Evolutionary conservation across 345 rosid genomes (phyloP), one percentile per base, ranked within the genome.

Genomic region (Salix dunnii): DNA sequence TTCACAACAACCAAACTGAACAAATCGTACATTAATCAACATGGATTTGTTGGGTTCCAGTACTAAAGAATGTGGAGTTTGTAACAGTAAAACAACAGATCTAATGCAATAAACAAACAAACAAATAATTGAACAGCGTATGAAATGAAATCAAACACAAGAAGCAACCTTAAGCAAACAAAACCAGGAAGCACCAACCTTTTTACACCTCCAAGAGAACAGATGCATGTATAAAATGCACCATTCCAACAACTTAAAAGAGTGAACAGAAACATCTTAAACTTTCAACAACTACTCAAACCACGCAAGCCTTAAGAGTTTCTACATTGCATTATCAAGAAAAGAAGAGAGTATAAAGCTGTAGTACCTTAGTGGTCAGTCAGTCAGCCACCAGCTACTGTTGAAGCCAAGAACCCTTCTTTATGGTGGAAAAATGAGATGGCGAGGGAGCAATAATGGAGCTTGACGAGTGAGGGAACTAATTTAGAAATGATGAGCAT

Each of bases 271-370:
- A 11, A 40, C 7, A 35, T 7, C 21, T 36, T 61, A 62, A 48
- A 38, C 36, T 78, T 78, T 79, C 85, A 70, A 67, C 89, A 80
- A 61, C 91, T 61, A 77, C 86, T 58, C 70, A 66, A 83, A 81
- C 88, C 68, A 77, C 28, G 16, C 10, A 18, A 71, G 31, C 33
- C 77, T 46, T 43, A 30, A 30, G 46, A n/a, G 6, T 25, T 42
- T 21, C 46, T 67, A 12, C 21, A 13, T 31, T 68, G 33, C 35
- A 38, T 25, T 46, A 9, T 64, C 61, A 33, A 76, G 72, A 49
- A 28, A 72, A 68, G 49, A 10, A 31, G 30, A 48, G 27, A 53
- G 27, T 68, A 0, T 1, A 23, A 12, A n/a, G 73, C 42, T 35
- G 76, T 30, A 78, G 76, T 70, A 30, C 61, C 62, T 36, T 40